Base-by-base conservation (phyloP, 2,329 filamentous ascomycete genomes). In the Aspergillus tanneri region DNA sequence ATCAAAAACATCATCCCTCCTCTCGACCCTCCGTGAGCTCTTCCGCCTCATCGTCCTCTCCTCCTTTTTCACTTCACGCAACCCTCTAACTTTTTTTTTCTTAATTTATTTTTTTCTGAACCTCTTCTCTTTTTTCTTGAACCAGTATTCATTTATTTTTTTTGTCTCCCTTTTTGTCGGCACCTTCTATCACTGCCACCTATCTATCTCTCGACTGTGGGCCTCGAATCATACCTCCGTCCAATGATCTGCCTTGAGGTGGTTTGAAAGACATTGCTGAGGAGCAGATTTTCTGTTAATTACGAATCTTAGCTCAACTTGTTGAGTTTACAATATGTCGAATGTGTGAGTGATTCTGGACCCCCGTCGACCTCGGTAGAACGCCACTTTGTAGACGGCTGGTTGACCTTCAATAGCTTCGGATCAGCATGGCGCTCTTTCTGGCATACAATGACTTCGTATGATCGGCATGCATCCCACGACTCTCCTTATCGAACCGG, bases 401-500 rank as follows among this genome's bases (percentile, higher is more conserved):
- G 14, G 19, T 18, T 18, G 30, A 34, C 12, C 24, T 32, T 23
- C 23, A 47, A 34, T 58, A 86, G 86, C 64, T 71, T 92, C 65
- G 80, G 83, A 61, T 80, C 80, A 61, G 83, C 86, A 72, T 87
- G 93, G 73, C 87, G 87, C 73, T 88, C 87, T 54, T 92, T 99
- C 76, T 99, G 93, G 93, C 93, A 97, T 79, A 84, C 87, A 60
- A 93, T 87, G 80, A 87, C 83, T 68, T 86, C 83, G 56, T 80
- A 85, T 64, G 80, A 84, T 76, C 95, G 93, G 54, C 84, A 99
- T 76, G 95, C 93, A 56, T 86, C 85, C 53, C 88, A 87, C 77
- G 89, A 99, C 74, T 95, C 92, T 50, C 91, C 93, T 42, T 95
- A 95, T 74, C 86, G 91, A 67, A 89, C 88, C 52, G 90, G 91